Conservation (phyloP, 2,329 filamentous ascomycete genomes). For the Colletotrichum neosansevieriae region DNA sequence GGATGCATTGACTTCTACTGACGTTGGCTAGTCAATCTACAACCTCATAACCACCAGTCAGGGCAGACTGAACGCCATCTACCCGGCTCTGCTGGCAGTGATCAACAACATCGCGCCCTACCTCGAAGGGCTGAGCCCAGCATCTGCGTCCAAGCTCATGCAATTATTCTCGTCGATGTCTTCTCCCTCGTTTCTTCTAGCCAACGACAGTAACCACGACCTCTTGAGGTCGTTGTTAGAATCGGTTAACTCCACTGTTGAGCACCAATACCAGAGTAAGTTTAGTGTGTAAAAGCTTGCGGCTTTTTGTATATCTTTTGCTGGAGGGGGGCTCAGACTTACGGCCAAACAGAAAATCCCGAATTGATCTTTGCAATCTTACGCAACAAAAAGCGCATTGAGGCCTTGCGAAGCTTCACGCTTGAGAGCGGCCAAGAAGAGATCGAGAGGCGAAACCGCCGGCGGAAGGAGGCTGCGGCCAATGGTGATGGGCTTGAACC, state of each 20-base stretch:
- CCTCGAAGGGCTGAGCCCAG: constrained; percentile 79
- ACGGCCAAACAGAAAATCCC: constrained; percentile 73
- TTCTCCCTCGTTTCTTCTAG: constrained; percentile 89
- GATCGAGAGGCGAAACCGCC: constrained; percentile 82
- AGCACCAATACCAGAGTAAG: constrained; percentile 86
- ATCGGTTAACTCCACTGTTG: constrained; percentile 88
- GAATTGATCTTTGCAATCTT: constrained; percentile 84
- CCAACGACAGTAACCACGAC: constrained; percentile 90
- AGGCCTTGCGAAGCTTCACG: constrained; percentile 87
- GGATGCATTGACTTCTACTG: constrained; percentile 25
- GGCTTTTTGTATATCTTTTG: no score
- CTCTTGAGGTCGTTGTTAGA: constrained; percentile 86
- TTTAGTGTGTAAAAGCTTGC: constrained; percentile 13
- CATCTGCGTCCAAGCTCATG: constrained; percentile 83
- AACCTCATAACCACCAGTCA: constrained; percentile 91
- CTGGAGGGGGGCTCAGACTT: not conserved
- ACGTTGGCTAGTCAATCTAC: constrained; percentile 80
- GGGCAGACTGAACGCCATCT: constrained; percentile 89
- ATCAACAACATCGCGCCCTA: constrained; percentile 94
- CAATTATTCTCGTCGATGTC: constrained; percentile 95
- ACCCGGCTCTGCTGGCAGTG: constrained; percentile 90
- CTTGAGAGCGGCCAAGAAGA: constrained; percentile 93
- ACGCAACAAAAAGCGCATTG: constrained; percentile 84
- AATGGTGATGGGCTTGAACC: constrained; percentile 63
- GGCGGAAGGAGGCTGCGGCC: constrained; percentile 72